A percentile compares a stretch with the other conserved stretches of the same genome.
Evolutionary conservation across 352 stramenopile genomes (phyloP).

Genomic region (Globisporangium paddicum): DNA sequence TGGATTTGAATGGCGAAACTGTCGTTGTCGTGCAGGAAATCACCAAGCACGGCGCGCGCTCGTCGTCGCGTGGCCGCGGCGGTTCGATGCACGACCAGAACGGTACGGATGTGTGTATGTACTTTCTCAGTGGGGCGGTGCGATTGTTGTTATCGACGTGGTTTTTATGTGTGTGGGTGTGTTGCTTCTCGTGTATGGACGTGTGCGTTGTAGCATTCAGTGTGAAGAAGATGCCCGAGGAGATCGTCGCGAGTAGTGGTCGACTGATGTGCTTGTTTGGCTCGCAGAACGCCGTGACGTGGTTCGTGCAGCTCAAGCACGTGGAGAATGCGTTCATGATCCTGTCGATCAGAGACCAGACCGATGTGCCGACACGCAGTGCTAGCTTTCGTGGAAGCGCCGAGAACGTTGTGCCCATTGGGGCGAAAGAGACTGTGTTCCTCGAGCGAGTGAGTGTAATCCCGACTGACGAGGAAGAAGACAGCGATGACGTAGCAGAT

Average conservation of each 20-base stretch:
- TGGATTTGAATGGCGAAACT: conserved; percentile 26
- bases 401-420: conserved; percentile 1
- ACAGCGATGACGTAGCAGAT: background rate
- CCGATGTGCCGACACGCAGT: background rate
- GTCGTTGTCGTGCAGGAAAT: conserved; percentile 62
- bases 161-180: background rate
- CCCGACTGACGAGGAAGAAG: conserved; percentile 8
- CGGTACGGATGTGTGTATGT: conserved; percentile 21
- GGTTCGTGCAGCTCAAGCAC: conserved; percentile 65
- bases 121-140: background rate
- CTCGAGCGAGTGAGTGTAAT: conserved; percentile 4
- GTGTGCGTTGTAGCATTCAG: conserved; percentile 35
- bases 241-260: conserved; percentile 56
- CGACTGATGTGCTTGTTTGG: conserved; percentile 57
- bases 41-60: conserved; percentile 31
- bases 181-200: background rate
- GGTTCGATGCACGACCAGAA: conserved; percentile 31
- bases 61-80: conserved; percentile 5
- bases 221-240: conserved; percentile 77
- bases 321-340: conserved; percentile 76
- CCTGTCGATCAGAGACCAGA: conserved; percentile 38
- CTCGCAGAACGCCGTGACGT: conserved; percentile 47
- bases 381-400: background rate
- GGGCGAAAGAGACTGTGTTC: conserved; percentile 15
- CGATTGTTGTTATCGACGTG: too few species aligned